Evolutionary conservation across 441 rosid genomes (phyloP), one percentile per base, ranked within the genome.

Genomic region (Aquilaria agallochum): DNA sequence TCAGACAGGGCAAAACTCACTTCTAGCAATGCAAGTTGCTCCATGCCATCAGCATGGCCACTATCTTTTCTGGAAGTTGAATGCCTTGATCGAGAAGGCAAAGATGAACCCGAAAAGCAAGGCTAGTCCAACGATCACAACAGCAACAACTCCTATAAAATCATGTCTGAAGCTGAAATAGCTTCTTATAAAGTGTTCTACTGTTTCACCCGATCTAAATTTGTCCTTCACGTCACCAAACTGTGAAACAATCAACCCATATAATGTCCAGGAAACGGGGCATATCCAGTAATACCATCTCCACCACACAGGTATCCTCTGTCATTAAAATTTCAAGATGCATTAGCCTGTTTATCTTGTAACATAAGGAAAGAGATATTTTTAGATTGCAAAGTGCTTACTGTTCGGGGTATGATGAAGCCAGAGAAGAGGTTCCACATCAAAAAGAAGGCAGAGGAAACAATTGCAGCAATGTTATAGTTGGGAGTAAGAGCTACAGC

Each of bases 241-340:
- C 60, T 92, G 98, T 44, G 98, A 80, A 62, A 77, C 79, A 55
- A 84, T 68, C 50, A 89, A 50, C 63, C 98, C 98, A 50, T 92
- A 87, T 49, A 92, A 12, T 20, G 92, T 83, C 93, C 93, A 89
- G 2, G 93, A 50, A 32, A 87, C 56, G 0, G 96, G 98, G 53
- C 89, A 87, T 1, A 57, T 53, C 92, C 98, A 87, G 61, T 72
- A 85, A 76, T 87, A 83, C 96, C 98, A 92, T 62, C 80, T 89
- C 96, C 96, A 92, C 98, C 96, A 89, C 2, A 76, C 49, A 0
- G 98, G 96, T 50, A 87, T 80, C 66, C 91, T 85, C 98, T 92
- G 87, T 68, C 33, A 74, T 54, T 11, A n/a, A 0, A 50, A 53
- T 15, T 44, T 42, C 14, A 40, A n/a, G 33, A 42, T 47, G 15